These are phyloP conservation scores for Trypanosoma congolense DNA, from an alignment of 208 protist species.

Conservation along the genomic window DNA sequence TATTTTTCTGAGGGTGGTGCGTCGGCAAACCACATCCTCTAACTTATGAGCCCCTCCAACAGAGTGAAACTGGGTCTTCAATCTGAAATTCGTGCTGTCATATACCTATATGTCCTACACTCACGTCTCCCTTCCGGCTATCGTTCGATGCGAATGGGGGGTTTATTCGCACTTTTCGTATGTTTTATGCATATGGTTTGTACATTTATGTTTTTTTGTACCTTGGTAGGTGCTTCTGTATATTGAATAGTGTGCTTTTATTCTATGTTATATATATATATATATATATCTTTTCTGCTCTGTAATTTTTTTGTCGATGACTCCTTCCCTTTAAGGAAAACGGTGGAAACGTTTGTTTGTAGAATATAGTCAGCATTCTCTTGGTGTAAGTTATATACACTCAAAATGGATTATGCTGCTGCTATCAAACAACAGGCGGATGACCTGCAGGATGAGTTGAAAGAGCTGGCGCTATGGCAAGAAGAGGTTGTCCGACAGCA, in stretches of 20 bases:
- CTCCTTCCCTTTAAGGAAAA: too few species aligned
- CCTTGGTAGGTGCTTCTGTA: too few species aligned
- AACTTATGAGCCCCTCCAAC: too few species aligned
- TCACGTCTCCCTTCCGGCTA: not conserved
- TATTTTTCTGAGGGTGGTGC: too few species aligned
- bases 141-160: not conserved
- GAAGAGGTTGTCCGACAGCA: slow-evolving; percentile 44
- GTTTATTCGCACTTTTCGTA: slow-evolving; percentile 9
- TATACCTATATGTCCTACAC: not conserved
- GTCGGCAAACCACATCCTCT: too few species aligned
- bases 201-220: too few species aligned
- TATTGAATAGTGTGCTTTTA: too few species aligned
- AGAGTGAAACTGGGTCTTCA: too few species aligned
- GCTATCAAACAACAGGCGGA: slow-evolving; percentile 81
- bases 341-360: not conserved
- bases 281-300: too few species aligned
- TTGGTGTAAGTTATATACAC: not conserved
- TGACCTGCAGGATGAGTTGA: slow-evolving; percentile 83
- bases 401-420: slow-evolving; percentile 30
- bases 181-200: too few species aligned
- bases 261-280: too few species aligned
- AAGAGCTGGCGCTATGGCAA: slow-evolving; percentile 78
- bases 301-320: too few species aligned
- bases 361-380: slow-evolving; percentile 1
- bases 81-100: slow-evolving; percentile 7